Evolutionary conservation across 2,329 filamentous ascomycete genomes (phyloP), one percentile per base, ranked within the genome.

Genomic region (Aspergillus amoenus): DNA sequence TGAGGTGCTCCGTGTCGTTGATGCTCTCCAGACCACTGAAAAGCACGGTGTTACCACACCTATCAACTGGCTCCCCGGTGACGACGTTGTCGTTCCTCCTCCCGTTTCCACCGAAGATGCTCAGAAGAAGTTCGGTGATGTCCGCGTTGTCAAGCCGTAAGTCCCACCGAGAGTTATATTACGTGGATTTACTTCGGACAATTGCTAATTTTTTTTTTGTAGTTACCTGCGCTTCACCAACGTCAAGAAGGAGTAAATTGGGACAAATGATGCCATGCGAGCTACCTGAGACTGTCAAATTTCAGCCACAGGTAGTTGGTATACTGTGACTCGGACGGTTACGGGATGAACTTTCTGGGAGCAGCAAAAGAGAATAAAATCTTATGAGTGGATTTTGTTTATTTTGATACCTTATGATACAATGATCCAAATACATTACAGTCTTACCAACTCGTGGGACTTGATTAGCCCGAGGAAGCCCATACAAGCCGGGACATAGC

Each of bases 81-180:
- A 96, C 70, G 92, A 97, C 73, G 93, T 96, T 68, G 96, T 97
- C 71, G 90, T 97, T 61, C 91, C 92, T 71, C 91, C 92, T 45
- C 82, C 81, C 60, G 86, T 97, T 73, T 88, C 85, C 74, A 93
- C 91, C 61, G 88, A 91, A 75, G 88, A 95, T 79, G 93, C 92
- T 71, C 87, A 88, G 83, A 87, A 89, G 79, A 87, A 96, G 71
- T 96, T 96, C 83, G 90, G 90, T 61, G 83, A 93, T 47, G 78
- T 87, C 24, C 77, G 79, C 64, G 80, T 83, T 70, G 78, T 87
- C 39, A 86, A 85, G 79, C 83, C 83, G 68, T 86, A 70, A 65
- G 68, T 67, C 24, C 24, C 40, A 11, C 30, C 27, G 15, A 21
- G 3, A 18, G 37, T 7, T 17, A 37, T 37, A 37, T 5, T 37